phyloP scores from a whole-genome alignment of 345 rosid species.

The Bretschneidera sinensis region DNA sequence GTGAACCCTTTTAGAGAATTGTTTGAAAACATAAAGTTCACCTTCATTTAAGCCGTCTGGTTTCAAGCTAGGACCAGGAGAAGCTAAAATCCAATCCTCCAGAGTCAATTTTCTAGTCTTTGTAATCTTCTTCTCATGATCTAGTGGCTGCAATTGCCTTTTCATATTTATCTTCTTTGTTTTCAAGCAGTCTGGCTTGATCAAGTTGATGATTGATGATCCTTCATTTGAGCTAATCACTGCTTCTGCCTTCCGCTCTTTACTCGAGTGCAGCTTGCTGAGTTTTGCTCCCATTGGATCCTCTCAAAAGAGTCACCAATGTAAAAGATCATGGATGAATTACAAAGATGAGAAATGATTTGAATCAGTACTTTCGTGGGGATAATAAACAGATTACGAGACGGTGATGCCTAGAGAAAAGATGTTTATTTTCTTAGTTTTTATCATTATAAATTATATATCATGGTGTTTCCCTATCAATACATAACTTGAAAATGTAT shows the following conservation, averaged over 20 bases:
- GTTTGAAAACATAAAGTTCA: slow-evolving; percentile 21
- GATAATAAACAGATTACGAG: too few relatives aligned
- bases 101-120: slow-evolving; percentile 20
- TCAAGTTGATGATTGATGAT: slow-evolving; percentile 6
- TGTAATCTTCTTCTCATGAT: not conserved
- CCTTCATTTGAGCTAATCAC: not conserved
- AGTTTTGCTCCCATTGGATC: slow-evolving; percentile 24
- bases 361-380: too few relatives aligned
- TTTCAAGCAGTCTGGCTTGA: slow-evolving; percentile 23
- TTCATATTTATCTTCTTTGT: slow-evolving; percentile 15
- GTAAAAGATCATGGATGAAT: too few relatives aligned
- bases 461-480: too few relatives aligned
- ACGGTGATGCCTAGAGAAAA: too few relatives aligned
- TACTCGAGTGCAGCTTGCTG: slow-evolving; percentile 8
- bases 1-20: slow-evolving; percentile 18
- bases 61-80: slow-evolving; percentile 23
- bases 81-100: slow-evolving; percentile 32
- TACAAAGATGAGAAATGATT: too few relatives aligned
- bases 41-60: slow-evolving; percentile 18
- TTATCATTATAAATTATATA: too few relatives aligned
- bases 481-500: too few relatives aligned
- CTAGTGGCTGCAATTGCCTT: not conserved
- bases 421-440: too few relatives aligned
- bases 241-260: not conserved
- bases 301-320: not conserved